Conservation (phyloP, 2,329 filamentous ascomycete species). For the Cladorrhinum sp. region DNA sequence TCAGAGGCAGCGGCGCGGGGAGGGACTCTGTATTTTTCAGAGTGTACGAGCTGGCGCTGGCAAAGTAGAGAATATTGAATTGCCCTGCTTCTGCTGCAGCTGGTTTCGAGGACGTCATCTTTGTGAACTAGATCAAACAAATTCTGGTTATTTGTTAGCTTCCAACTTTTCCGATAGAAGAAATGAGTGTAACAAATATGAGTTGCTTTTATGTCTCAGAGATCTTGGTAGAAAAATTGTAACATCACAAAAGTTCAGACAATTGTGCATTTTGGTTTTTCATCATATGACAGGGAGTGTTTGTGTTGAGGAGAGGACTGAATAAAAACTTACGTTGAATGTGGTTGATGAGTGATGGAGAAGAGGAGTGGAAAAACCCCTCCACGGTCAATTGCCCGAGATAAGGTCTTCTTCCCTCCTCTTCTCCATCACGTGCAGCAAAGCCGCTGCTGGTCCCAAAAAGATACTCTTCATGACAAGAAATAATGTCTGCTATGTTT, state of each 20-base stretch:
- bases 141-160: slow-evolving; percentile 19
- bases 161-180: not conserved
- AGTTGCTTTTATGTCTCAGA: slow-evolving; percentile 47
- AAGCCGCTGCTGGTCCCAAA: not conserved
- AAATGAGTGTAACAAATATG: not conserved
- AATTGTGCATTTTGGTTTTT: slow-evolving; percentile 52
- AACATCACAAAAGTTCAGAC: slow-evolving; percentile 57
- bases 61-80: slow-evolving; percentile 82
- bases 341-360: not conserved
- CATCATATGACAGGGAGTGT: slow-evolving; percentile 43
- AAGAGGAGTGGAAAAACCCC: not conserved
- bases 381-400: not conserved
- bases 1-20: slow-evolving; percentile 62
- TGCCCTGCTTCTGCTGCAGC: slow-evolving; percentile 49
- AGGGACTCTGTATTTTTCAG: slow-evolving; percentile 64
- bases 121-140: slow-evolving; percentile 22
- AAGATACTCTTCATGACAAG: not conserved
- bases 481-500: not conserved
- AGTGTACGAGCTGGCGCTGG: slow-evolving; percentile 68
- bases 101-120: slow-evolving; percentile 39
- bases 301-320: slow-evolving; percentile 11
- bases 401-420: not conserved
- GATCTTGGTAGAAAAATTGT: slow-evolving; percentile 66
- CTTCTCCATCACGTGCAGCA: not conserved
- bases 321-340: not conserved